Base-by-base conservation (phyloP, 805 yeast genomes). In the Cyberlindnera xishuangbannaensis region DNA sequence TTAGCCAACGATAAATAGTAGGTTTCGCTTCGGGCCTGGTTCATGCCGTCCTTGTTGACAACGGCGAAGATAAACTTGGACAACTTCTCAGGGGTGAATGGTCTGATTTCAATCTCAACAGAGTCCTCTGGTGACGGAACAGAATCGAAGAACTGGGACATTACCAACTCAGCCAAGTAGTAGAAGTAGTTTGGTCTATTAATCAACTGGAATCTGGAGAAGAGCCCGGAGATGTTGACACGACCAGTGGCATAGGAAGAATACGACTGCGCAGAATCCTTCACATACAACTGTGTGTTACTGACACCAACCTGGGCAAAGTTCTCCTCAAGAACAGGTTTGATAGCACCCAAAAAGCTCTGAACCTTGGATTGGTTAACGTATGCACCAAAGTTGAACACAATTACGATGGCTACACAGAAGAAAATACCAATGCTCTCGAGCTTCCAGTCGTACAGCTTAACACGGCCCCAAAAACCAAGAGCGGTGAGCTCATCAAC, bases 191-290 rank as follows among this genome's bases (percentile, higher is more conserved):
- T 90, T 56, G 85, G 88, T 65, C 97, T 80, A 40, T 94, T 76
- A 41, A 74, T 66, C 58, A 88, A 67, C 36, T 69, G 71, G 55
- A 87, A 67, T 42, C 70, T 74, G 29, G 80, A 67, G 37, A 70
- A 62, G 37, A 87, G 61, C 36, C 73, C 68, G 40, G 76, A 76
- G 40, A 92, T 70, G 56, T 85, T 80, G 39, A 75, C 64, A 58
- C 98, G 78, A 41, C 98, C 98, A 37, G 95, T 73, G 27, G 96
- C 95, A 56, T 85, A 92, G 23, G 83, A 66, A 9, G 65, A 71
- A 36, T 50, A 61, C 39, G 68, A 64, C 47, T 80, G 78, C 17
- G 78, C 63, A 30, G 76, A 71, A 52, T 82, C 94, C 56, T 73
- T 69, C 45, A 77, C 65, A 43, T 68, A 65, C 48, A 75, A 59